Evolutionary conservation across 345 rosid genomes (phyloP), one percentile per base, ranked within the genome.

Genomic region (Boechera retrofracta): DNA sequence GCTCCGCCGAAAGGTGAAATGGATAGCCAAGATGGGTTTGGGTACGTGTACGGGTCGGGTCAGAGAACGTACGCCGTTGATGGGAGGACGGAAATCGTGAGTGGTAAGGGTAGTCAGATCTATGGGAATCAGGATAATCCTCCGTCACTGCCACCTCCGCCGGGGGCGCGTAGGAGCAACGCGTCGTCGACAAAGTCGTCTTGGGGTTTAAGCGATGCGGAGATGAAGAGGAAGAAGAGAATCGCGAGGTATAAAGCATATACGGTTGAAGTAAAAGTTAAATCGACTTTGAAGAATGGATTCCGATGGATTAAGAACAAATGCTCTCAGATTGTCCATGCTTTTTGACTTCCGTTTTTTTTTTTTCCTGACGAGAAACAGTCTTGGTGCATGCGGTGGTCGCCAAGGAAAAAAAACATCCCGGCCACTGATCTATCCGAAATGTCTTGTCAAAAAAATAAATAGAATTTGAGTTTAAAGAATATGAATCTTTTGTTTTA

Each of bases 241-340:
- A 79, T 90, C 31, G 85, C 89, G 15, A 84, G 80, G 74, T 87
- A 86, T 71, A 90, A 90, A 82, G 84, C 87, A 35, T 88, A 84
- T 71, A 81, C 85, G 0, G 87, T 88, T 32, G 87, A 90, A 84
- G 89, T 83, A 2, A 87, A 83, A 53, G 84, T 90, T 13, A 86
- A 88, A 74, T 64, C 83, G 44, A 79, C 86, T 6, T 56, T 85
- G 35, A 85, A 74, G 64, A 81, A 77, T 9, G 85, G 91, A 3
- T 69, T 87, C 41, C 86, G 86, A 47, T 88, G 95, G 96, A 80
- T 90, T 78, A 86, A 82, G 78, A 85, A 78, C 75, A 87, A 83
- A 68, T 88, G 88, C 79, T 85, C 76, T 29, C 77, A 61, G 79
- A 83, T 90, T 75, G 83, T 82, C 44, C 84, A 82, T 49, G 78